Evolutionary conservation across 805 yeast species (phyloP), one percentile per base, ranked within the genome.

Genomic region (Teunomyces pallodes): DNA sequence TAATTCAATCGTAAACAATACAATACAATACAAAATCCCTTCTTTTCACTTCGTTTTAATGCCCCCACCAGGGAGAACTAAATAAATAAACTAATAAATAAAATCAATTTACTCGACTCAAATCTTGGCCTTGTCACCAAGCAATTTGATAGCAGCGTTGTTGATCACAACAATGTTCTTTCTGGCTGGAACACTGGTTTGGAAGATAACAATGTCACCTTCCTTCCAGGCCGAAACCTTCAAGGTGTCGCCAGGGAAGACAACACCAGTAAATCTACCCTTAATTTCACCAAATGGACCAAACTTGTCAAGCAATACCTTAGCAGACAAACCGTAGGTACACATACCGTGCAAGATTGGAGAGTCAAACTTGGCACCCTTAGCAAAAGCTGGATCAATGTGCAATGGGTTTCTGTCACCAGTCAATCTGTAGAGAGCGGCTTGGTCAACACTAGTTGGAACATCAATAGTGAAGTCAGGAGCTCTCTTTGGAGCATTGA

Each of bases 391-490:
- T 14, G 98, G 97, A 71, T 92, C 98, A 64, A 92, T 85, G 73
- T 91, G 99, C 58, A 92, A 79, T 51, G 99, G 99, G 69, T 92
- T 92, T 67, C 84, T 84, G 74, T 92, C 99, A 46, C 97, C 98
- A 52, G 92, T 85, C 52, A 92, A 75, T 66, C 99, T 82, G 74
- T 92, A 92, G 47, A 91, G 69, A 3, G 96, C 89, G 41, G 97
- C 97, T 66, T 84, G 90, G 65, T 90, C 87, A 38, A 67, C 74
- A 26, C 77, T 63, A 2, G 94, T 87, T 54, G 77, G 69, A 58
- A 81, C 77, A 38, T 76, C 80, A 41, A 69, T 65, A 48, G 77
- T 82, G 60, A 80, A 87, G 62, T 87, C 95, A 5, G 97, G 94
- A 24, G 66, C 65, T 20, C 78, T 66, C 43, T 70, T 60, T 48